A percentile compares a stretch with the other conserved stretches of the same genome.
phyloP scores from a whole-genome alignment of 179 eudicot species.

The Pouteria campechiana region DNA sequence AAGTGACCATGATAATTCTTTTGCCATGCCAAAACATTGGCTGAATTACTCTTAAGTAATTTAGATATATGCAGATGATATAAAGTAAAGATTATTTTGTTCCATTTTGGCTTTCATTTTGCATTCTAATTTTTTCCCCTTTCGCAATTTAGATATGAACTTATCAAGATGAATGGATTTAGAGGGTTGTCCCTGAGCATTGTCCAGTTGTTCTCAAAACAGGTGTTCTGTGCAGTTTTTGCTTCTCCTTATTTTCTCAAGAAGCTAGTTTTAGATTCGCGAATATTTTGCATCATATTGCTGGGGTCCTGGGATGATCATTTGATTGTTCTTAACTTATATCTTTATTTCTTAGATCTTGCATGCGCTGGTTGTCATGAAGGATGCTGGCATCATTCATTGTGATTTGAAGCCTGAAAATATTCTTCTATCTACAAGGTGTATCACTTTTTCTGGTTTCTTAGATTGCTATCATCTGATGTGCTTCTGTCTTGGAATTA shows the following conservation, averaged over 20 bases:
- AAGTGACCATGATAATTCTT: conserved; percentile 19
- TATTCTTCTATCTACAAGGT: conserved; percentile 92
- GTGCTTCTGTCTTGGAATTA: neutral
- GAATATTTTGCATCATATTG: neutral
- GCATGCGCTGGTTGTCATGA: conserved; percentile 85
- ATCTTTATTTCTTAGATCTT: conserved; percentile 40
- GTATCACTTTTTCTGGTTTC: conserved; percentile 10
- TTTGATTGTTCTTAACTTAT: conserved; percentile 1
- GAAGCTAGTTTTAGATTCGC: too few species aligned
- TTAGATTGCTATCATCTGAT: neutral
- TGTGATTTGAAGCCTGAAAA: conserved; percentile 99
- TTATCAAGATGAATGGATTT: conserved; percentile 70
- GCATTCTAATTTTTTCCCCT: neutral
- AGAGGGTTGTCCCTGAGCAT: conserved; percentile 84
- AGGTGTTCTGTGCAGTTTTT: too few species aligned
- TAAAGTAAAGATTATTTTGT: neutral
- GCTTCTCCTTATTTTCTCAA: conserved; percentile 11
- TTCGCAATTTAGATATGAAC: conserved; percentile 57
- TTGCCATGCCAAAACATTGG: conserved; percentile 2
- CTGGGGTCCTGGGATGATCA: neutral
- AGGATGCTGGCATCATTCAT: conserved; percentile 93
- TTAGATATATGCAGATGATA: neutral
- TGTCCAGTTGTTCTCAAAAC: conserved; percentile 92
- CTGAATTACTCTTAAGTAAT: neutral
- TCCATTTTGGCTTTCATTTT: neutral